Evolutionary conservation across 1,284 basidiomycete genomes (phyloP).

Genomic region (Cryptococcus wingfieldii): DNA sequence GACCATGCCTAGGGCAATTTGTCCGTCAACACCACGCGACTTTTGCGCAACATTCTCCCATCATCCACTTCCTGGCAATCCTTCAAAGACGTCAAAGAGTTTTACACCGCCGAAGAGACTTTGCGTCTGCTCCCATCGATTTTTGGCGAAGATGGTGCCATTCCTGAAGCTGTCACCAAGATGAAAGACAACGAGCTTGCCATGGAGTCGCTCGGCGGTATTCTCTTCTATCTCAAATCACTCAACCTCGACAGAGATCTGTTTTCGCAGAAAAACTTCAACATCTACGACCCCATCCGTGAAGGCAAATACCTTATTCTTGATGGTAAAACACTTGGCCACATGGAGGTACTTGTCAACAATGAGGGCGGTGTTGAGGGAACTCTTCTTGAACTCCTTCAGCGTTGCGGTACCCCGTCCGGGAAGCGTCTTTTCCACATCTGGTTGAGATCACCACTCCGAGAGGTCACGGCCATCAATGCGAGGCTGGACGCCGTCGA

Average conservation of each 20-base stretch:
- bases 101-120: constrained; percentile 68
- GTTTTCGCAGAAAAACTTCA: constrained; percentile 89
- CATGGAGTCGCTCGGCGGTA: constrained; percentile 77
- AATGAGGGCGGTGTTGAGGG: constrained; percentile 88
- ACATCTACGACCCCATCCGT: constrained; percentile 91
- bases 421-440: constrained; percentile 89
- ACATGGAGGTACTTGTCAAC: constrained; percentile 88
- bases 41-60: constrained; percentile 74
- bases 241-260: constrained; percentile 93
- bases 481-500: constrained; percentile 88
- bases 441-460: constrained; percentile 87
- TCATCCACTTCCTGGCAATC: constrained; percentile 80
- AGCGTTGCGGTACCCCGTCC: constrained; percentile 84
- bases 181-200: constrained; percentile 65
- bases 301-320: constrained; percentile 74
- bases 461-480: constrained; percentile 75
- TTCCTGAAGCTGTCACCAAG: constrained; percentile 69
- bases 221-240: constrained; percentile 87
- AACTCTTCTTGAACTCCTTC: constrained; percentile 74
- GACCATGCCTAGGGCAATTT: constrained; percentile 63
- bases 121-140: constrained; percentile 65
- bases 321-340: constrained; percentile 88
- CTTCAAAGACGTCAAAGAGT: constrained; percentile 71
- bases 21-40: constrained; percentile 70
- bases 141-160: constrained; percentile 53